These are phyloP conservation scores for Pontederia crassipes DNA, from an alignment of 176 grass and related monocot species.

Conservation along the genomic window DNA sequence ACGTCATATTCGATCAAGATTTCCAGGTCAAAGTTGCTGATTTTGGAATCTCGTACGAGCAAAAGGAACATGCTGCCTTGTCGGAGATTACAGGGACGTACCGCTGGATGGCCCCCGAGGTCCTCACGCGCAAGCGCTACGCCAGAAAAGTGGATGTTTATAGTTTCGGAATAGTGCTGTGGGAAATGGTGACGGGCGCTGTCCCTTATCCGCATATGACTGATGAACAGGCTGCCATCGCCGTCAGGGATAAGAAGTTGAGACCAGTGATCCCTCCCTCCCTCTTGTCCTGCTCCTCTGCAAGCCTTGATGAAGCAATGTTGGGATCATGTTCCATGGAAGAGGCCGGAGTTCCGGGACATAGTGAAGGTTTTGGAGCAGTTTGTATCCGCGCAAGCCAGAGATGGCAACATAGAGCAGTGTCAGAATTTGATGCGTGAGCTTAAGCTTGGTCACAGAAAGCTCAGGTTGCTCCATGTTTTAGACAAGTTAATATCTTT, in stretches of 20 bases:
- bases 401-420: conserved; percentile 45
- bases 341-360: conserved; percentile 87
- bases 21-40: conserved; percentile 72
- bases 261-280: conserved; percentile 40
- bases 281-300: conserved; percentile 49
- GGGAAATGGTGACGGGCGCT: conserved; percentile 71
- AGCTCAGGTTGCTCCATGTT: no score
- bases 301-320: conserved; percentile 63
- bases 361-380: conserved; percentile 70
- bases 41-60: conserved; percentile 89
- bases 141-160: conserved; percentile 82
- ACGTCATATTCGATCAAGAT: conserved; percentile 85
- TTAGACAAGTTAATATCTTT: no score
- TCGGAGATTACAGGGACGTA: conserved; percentile 76
- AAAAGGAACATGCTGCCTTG: conserved; percentile 35
- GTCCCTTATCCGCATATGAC: conserved; percentile 85
- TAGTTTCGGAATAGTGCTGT: conserved; percentile 81
- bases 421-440: conserved; percentile 34
- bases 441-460: not conserved
- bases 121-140: conserved; percentile 71
- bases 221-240: conserved; percentile 74
- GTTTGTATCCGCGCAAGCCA: conserved; percentile 29
- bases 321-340: conserved; percentile 50
- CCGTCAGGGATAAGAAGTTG: conserved; percentile 85
- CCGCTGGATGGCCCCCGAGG: conserved; percentile 98